Conservation (phyloP, 2,329 filamentous ascomycete species). For the Neoascochyta sp. region DNA sequence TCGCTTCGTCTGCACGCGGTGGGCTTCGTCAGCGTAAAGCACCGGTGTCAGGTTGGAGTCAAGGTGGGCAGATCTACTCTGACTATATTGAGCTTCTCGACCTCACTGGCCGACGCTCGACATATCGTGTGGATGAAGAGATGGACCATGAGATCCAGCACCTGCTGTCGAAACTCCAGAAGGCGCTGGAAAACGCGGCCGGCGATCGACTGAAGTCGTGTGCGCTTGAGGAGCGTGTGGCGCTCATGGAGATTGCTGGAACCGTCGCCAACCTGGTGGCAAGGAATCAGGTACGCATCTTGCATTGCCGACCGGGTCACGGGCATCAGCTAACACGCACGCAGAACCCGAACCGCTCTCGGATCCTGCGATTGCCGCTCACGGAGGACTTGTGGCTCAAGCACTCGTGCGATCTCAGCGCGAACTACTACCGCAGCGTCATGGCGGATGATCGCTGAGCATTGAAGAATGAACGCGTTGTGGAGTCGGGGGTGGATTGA, state of each 20-base stretch:
- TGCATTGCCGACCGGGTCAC: too few relatives aligned
- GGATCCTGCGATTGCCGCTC: constrained; percentile 60
- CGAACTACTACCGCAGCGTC: constrained; percentile 64
- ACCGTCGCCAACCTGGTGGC: constrained; percentile 66
- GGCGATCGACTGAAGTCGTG: constrained; percentile 41
- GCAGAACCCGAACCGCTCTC: constrained; percentile 36
- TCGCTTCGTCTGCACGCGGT: constrained; percentile 5
- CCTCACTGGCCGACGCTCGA: constrained; percentile 26
- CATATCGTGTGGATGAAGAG: constrained; percentile 30
- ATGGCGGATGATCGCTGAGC: constrained; percentile 10
- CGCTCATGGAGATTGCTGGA: constrained; percentile 76
- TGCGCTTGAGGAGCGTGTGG: constrained; percentile 58
- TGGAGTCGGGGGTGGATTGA: background rate
- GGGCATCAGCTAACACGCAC: constrained; percentile 36
- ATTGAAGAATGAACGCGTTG: too few relatives aligned
- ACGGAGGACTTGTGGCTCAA: constrained; percentile 69
- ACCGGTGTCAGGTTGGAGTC: constrained; percentile 66
- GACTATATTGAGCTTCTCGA: constrained; percentile 55
- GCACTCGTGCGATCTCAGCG: constrained; percentile 67
- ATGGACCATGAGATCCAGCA: constrained; percentile 27
- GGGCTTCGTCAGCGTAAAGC: constrained; percentile 13
- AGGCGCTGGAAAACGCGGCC: constrained; percentile 37
- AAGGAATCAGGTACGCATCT: constrained; percentile 31
- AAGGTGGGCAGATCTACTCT: constrained; percentile 76
- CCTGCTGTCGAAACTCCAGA: constrained; percentile 35